These are phyloP conservation scores for Talaromyces nanjingensis DNA, from an alignment of 495 filamentous ascomycete genomes.

Conservation along the genomic window DNA sequence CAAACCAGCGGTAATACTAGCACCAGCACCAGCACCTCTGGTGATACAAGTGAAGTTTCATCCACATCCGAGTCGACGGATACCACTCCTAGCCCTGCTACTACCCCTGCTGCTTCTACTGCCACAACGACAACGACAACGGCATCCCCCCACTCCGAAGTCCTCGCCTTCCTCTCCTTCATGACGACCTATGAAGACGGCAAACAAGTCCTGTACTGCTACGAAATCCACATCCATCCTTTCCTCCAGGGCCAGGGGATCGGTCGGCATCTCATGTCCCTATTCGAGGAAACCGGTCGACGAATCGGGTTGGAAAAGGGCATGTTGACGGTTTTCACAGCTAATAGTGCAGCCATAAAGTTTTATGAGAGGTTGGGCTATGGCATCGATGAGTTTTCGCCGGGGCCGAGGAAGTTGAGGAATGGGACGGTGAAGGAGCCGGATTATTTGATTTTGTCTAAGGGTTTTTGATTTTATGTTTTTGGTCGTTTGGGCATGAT, in stretches of 20 bases:
- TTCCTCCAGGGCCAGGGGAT: constrained; percentile 41
- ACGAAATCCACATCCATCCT: constrained; percentile 72
- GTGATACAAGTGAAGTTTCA: neutral
- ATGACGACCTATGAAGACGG: constrained; percentile 79
- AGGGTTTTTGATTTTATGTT: constrained; percentile 15
- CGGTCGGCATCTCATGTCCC: constrained; percentile 32
- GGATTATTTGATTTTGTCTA: constrained; percentile 70
- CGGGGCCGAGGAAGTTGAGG: constrained; percentile 51
- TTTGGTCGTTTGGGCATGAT: neutral
- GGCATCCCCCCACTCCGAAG: constrained; percentile 5
- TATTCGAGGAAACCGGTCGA: constrained; percentile 36
- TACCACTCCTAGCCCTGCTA: neutral
- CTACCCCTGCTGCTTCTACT: neutral
- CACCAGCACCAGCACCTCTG: neutral
- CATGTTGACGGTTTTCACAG: constrained; percentile 79
- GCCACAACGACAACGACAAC: constrained; percentile 5
- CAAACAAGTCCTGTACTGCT: constrained; percentile 71
- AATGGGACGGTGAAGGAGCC: constrained; percentile 56
- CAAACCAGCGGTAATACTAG: neutral
- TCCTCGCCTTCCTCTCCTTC: constrained; percentile 66
- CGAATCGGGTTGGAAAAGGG: constrained; percentile 53
- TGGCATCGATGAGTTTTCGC: constrained; percentile 58
- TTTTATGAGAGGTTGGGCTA: constrained; percentile 72
- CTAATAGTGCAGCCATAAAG: constrained; percentile 50
- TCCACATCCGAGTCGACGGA: neutral